These are phyloP conservation scores for Suillus subluteus DNA, from an alignment of 768 basidiomycete species.

Conservation along the genomic window DNA sequence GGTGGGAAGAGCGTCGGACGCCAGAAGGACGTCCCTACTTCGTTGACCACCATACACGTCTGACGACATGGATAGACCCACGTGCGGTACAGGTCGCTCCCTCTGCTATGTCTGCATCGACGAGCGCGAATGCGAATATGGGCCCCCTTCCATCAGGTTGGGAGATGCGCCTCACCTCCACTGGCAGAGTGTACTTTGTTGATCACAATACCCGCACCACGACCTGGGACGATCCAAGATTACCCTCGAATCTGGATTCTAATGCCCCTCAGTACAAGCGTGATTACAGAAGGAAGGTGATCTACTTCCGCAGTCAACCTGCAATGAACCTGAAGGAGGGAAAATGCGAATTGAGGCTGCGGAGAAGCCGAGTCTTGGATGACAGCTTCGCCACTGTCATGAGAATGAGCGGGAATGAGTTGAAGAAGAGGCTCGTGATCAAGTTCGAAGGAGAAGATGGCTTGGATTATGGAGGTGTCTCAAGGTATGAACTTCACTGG, in stretches of 20 bases:
- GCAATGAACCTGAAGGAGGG: constrained; percentile 77
- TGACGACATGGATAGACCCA: constrained; percentile 92
- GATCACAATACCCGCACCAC: constrained; percentile 91
- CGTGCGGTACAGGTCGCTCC: constrained; percentile 56
- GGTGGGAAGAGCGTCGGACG: constrained; percentile 92
- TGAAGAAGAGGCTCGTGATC: constrained; percentile 73
- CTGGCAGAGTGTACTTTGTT: constrained; percentile 86
- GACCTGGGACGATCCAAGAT: constrained; percentile 90
- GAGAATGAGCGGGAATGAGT: constrained; percentile 71
- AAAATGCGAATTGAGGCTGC: constrained; percentile 86
- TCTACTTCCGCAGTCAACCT: constrained; percentile 91
- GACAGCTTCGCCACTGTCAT: constrained; percentile 87
- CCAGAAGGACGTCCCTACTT: constrained; percentile 83
- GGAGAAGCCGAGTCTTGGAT: constrained; percentile 80
- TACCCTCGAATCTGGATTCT: constrained; percentile 81
- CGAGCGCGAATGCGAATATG: constrained; percentile 59
- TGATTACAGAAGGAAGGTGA: constrained; percentile 88
- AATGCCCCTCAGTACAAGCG: constrained; percentile 96
- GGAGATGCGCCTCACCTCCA: constrained; percentile 93
- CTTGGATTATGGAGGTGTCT: constrained; percentile 78
- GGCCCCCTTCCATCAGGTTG: constrained; percentile 89
- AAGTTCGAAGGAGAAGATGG: constrained; percentile 83
- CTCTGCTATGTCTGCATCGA: constrained; percentile 44
- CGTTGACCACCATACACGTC: constrained; percentile 78
- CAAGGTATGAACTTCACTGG: constrained; percentile 46